These are phyloP conservation scores for Inonotus hispidus DNA, from an alignment of 1,284 basidiomycete genomes.

Conservation along the genomic window DNA sequence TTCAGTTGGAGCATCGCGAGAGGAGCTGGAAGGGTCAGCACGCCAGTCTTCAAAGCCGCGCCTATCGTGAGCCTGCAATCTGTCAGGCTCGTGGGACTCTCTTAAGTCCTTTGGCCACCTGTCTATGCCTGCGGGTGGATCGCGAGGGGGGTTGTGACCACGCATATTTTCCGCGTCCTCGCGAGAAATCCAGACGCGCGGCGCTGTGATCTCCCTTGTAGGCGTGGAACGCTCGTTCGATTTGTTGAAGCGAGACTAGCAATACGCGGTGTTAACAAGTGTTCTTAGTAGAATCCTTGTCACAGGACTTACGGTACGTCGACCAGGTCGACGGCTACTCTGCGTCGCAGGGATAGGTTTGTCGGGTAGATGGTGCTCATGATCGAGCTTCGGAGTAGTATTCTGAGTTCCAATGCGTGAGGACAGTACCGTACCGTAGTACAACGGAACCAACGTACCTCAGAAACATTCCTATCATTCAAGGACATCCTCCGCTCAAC, in stretches of 20 bases:
- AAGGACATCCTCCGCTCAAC: conserved; percentile 11
- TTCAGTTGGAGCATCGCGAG: not conserved
- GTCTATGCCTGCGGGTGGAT: not conserved
- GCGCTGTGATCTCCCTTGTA: not conserved
- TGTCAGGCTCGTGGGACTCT: not conserved
- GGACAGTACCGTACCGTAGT: not conserved
- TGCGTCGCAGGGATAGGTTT: not conserved
- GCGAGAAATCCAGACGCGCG: conserved; percentile 15
- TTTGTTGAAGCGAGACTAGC: conserved; percentile 15
- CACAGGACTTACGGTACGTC: conserved; percentile 1
- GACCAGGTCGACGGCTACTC: conserved; percentile 3
- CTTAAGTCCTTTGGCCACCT: not conserved
- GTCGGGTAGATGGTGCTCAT: not conserved
- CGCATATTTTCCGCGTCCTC: not conserved
- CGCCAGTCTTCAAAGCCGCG: not conserved
- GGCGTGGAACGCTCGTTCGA: not conserved
- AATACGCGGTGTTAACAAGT: not conserved
- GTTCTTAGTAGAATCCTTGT: not conserved
- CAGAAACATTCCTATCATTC: not conserved
- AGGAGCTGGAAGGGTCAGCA: not conserved
- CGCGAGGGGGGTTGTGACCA: not conserved
- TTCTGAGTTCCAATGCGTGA: not conserved
- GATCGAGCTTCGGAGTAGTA: not conserved
- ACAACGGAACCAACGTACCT: not conserved
- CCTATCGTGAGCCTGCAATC: not conserved